Evolutionary conservation across 2,329 filamentous ascomycete genomes (phyloP).

Genomic region (Xylariaceae sp.): DNA sequence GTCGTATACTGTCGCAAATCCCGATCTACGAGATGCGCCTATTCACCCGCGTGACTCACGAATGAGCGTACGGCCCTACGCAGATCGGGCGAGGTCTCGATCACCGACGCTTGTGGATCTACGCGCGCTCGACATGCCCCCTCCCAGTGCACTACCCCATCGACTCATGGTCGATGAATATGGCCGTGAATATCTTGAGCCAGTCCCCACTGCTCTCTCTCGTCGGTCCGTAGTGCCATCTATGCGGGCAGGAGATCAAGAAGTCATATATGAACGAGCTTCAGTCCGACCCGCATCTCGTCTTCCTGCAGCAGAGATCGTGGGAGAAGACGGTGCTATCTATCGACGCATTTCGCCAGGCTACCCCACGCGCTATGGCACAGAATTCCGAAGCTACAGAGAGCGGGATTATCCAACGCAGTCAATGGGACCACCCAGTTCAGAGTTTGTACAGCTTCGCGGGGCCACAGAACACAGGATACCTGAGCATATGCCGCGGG

Average conservation of each 20-base stretch:
- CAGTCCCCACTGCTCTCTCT: conserved; percentile 38
- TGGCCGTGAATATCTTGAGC: conserved; percentile 70
- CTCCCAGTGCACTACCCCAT: conserved; percentile 49
- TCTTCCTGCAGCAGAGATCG: conserved; percentile 42
- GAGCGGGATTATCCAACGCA: conserved; percentile 54
- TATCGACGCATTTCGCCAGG: conserved; percentile 50
- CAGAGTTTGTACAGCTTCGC: conserved; percentile 47
- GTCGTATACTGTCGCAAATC: conserved; percentile 40
- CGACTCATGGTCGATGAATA: conserved; percentile 77
- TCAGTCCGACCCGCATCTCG: conserved; percentile 48
- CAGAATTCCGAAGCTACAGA: conserved; percentile 50
- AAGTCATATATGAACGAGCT: conserved; percentile 62
- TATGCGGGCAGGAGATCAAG: conserved; percentile 41
- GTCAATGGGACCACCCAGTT: conserved; percentile 38
- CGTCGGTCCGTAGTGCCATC: conserved; percentile 50
- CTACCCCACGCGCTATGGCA: conserved; percentile 44
- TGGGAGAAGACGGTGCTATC: conserved; percentile 46
- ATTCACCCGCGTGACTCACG: conserved; percentile 44
- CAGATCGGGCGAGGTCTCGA: conserved; percentile 44
- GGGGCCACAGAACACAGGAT: conserved; percentile 37
- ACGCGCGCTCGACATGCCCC: conserved; percentile 44
- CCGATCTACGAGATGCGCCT: conserved; percentile 38
- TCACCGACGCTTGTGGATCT: conserved; percentile 43
- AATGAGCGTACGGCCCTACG: conserved; percentile 45
- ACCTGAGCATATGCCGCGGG: conserved; percentile 44